Evolutionary conservation across 2,329 filamentous ascomycete genomes (phyloP).

Genomic region (Hymenoscyphus albidus): DNA sequence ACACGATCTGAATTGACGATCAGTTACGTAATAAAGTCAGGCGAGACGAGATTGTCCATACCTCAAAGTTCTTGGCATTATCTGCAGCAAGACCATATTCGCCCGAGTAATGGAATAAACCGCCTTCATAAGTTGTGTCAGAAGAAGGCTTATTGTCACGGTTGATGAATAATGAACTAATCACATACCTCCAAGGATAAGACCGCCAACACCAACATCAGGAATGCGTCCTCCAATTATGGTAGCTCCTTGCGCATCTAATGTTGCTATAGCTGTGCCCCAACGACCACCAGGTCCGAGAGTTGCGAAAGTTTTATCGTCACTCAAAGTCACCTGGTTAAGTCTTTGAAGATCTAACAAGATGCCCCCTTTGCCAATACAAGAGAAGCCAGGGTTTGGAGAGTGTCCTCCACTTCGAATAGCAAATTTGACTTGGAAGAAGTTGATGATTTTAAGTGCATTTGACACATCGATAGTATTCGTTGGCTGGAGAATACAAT

Average conservation of each 20-base stretch:
- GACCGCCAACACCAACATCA: conserved; percentile 7
- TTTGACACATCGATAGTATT: conserved; percentile 32
- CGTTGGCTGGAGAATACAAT: conserved; percentile 35
- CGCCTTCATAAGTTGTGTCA: not conserved
- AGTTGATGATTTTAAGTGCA: conserved; percentile 5
- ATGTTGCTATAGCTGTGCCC: conserved; percentile 36
- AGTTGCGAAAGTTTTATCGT: conserved; percentile 28
- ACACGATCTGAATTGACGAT: conserved; percentile 27
- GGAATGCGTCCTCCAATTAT: conserved; percentile 4
- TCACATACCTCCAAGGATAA: conserved; percentile 9
- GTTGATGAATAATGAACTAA: no score
- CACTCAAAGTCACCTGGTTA: conserved; percentile 24
- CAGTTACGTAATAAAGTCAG: not conserved
- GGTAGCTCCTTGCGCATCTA: conserved; percentile 34
- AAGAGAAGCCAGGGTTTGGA: conserved; percentile 43
- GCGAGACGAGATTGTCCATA: not conserved
- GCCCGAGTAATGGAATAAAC: not conserved
- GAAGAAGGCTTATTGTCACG: no score
- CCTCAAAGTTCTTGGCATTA: conserved; percentile 10
- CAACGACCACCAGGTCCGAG: conserved; percentile 38
- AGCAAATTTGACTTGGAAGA: conserved; percentile 12
- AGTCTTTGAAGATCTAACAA: conserved; percentile 43
- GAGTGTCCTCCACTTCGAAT: conserved; percentile 18
- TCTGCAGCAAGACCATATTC: conserved; percentile 7
- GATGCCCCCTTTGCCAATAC: conserved; percentile 42